Evolutionary conservation across 352 stramenopile genomes (phyloP), one percentile per base, ranked within the genome.

Genomic region (Pythium aristosporum): DNA sequence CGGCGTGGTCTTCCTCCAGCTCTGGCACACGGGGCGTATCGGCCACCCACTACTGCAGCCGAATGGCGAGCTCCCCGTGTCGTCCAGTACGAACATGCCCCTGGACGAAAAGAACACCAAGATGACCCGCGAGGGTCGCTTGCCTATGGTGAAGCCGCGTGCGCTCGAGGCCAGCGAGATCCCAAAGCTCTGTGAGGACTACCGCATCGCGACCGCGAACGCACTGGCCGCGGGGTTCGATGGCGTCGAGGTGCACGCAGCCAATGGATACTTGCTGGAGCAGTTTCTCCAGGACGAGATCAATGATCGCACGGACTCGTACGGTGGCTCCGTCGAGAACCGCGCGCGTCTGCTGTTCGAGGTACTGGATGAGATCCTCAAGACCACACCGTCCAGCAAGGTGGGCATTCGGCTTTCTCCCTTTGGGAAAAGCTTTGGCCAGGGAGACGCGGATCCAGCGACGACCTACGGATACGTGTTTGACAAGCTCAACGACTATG

Each of bases 261-360:
- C 86, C 3, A 94, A 98, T 63, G 91, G 88, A 16, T 98, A 97
- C 9, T n/a, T 60, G 37, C 63, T 98, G 41, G 87, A 97, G 58
- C 74, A 93, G 62, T 95, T 96, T 66, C 66, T 97, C 6, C 74
- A 89, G 54, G 64, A 65, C 28, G 69, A 25, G 20, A 63, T 60
- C 30, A 97, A 97, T 72, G 68, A 76, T 28, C 79, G 83, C 46
- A 86, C 68, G 6, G 88, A 95, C 71, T 47, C 77, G 56, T 96
- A 96, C 53, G 86, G 86, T 25, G 87, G 85, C 50, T 79, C 57
- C 42, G 65, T 85, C 21, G 85, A 94, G 61, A 94, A 92, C 65
- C 79, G 87, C 28, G 64, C 69, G 28, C 69, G 76, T 15, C 77
- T 94, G 18, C 61, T 92, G 48, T 65, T 75, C 12, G 75, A 91